Evolutionary conservation across 2,329 filamentous ascomycete species (phyloP), one percentile per base, ranked within the genome.

Genomic region (Macrophomina pseudophaseolina): DNA sequence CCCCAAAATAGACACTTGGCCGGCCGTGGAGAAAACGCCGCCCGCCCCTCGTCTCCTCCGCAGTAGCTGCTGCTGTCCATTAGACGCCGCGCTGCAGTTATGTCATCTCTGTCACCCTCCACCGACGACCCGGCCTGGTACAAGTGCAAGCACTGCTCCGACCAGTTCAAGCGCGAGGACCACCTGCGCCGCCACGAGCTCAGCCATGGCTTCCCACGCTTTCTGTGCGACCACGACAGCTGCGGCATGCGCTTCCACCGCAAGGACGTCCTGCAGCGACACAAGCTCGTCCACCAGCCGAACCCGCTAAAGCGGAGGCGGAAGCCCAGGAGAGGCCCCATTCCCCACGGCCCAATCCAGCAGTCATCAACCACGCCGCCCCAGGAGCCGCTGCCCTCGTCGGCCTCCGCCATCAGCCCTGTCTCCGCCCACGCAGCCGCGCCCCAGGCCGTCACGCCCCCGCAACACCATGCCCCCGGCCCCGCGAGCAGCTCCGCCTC

Each of bases 151-250:
- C 58, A 68, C 64, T 68, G 67, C 54, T 14, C 51, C 46, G 67
- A 68, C 46, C 53, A 58, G 42, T 68, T 68, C 59, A 63, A 64
- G 52, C 64, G 67, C 49, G 67, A 68, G 18, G 67, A 68, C 64
- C 67, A 68, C 52, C 64, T 68, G 49, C 67, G 67, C 30, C 64
- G 67, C 33, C 67, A 68, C 48, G 67, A 68, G 67, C 67, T 68
- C 58, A 66, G 64, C 35, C 67, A 68, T 59, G 64, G 67, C 32
- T 66, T 66, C 49, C 67, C 67, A 18, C 64, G 65, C 58, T 68
- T 68, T 28, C 59, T 66, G 64, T 68, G 67, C 52, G 52, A 64
- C 8, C 67, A 68, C 64, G 44, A 52, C 12, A 64, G 51, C 64
- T 68, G 67, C 42, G 67, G 67, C 18, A 68, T 66, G 67, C 65